Conservation (phyloP, 78 protist genomes). For the Emiliania huxleyi region DNA sequence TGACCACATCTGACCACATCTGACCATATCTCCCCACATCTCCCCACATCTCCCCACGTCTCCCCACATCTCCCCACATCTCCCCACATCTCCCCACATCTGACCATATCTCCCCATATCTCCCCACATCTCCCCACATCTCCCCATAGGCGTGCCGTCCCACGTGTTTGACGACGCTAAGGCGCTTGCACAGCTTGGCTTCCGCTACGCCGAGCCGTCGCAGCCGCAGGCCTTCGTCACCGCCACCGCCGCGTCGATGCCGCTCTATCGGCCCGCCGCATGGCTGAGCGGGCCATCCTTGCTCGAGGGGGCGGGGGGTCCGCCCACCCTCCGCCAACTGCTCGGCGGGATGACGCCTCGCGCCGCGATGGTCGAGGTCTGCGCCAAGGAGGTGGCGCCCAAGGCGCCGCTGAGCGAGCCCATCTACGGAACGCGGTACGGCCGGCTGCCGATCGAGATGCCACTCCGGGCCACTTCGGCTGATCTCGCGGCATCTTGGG, state of each 20-base stretch:
- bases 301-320: not conserved
- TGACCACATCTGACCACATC: too few relatives aligned
- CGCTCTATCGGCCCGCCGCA: not conserved
- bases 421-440: not conserved
- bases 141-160: too few relatives aligned
- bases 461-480: too few relatives aligned
- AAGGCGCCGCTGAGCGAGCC: not conserved
- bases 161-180: not conserved
- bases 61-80: too few relatives aligned
- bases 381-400: not conserved
- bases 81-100: too few relatives aligned
- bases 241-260: not conserved
- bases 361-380: not conserved
- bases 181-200: not conserved
- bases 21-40: too few relatives aligned
- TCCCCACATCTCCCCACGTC: too few relatives aligned
- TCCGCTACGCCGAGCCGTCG: conserved; percentile 6
- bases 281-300: not conserved
- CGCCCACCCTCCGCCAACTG: not conserved
- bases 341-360: not conserved
- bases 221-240: not conserved
- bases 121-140: too few relatives aligned
- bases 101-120: too few relatives aligned
- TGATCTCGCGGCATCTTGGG: too few relatives aligned
- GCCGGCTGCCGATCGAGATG: too few relatives aligned